Evolutionary conservation across 345 rosid species (phyloP), one percentile per base, ranked within the genome.

Genomic region (Aquilaria malaccensis): DNA sequence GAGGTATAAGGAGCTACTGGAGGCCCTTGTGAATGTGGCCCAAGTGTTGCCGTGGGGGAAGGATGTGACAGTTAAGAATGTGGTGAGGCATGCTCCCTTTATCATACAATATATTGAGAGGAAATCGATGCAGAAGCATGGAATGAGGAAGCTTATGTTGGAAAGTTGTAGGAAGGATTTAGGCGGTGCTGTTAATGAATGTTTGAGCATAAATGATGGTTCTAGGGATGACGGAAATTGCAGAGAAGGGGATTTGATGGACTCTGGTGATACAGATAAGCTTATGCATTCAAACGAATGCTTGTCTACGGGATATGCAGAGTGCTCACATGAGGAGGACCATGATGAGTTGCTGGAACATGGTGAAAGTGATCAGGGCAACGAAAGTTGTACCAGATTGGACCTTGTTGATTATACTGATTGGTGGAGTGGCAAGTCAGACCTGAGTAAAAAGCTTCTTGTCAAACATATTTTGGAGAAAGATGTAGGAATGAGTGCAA

Each of bases 341-440:
- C 22, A 22, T 22, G 22, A 22, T 22, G 22, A 22, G 22, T 22
- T 22, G 22, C 22, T 22, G 22, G 22, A 22, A 22, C 22, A 30
- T n/a, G 69, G 55, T 30, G 68, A 31, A 30, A 48, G 56, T 12
- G 68, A 64, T 51, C 56, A 11, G 46, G 72, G 59, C 7, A 48
- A 67, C 2, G 69, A 51, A 63, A 72, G 22, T 22, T 22, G 22
- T 22, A 22, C 22, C 22, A 22, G 22, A 22, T 22, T 22, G 22
- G 22, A 22, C 22, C 43, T 45, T 55, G 22, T 22, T 13, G 65
- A 63, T n/a, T 60, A 60, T 61, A 66, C 56, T 56, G 85, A 82
- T 59, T 89, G 96, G 94, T 89, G 98, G 98, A 76, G 64, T 56
- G 98, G 96, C 41, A 82, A 80, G 65, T 89, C 91, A 0, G 74